phyloP scores from a whole-genome alignment of 495 filamentous ascomycete species.

The Articulospora tetracladia region DNA sequence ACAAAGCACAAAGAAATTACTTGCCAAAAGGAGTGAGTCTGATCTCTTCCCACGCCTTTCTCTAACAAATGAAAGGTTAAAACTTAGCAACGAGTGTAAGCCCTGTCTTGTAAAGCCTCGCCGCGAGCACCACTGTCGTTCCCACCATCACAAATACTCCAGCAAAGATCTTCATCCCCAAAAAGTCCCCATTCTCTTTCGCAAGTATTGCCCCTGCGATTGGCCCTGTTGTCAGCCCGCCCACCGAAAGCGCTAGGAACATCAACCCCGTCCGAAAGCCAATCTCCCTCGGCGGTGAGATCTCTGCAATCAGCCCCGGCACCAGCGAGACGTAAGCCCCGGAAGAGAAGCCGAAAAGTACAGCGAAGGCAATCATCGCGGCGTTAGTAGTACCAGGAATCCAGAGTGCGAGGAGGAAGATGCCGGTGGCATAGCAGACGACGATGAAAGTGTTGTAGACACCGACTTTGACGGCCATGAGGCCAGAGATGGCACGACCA shows the following conservation, averaged over 20 bases:
- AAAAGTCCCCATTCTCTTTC: constrained; percentile 25
- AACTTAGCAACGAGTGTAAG: too few species aligned
- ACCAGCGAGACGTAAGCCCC: constrained; percentile 63
- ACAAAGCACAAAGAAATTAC: too few species aligned
- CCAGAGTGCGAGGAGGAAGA: constrained; percentile 64
- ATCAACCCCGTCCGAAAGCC: constrained; percentile 62
- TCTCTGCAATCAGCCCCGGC: constrained; percentile 54
- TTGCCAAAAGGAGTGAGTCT: too few species aligned
- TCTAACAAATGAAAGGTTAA: too few species aligned
- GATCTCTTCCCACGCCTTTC: too few species aligned
- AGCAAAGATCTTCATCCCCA: constrained; percentile 8
- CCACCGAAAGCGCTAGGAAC: constrained; percentile 60
- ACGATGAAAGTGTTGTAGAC: constrained; percentile 66
- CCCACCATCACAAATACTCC: constrained; percentile 10
- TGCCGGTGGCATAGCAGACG: constrained; percentile 48
- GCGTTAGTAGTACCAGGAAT: constrained; percentile 53
- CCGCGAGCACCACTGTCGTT: constrained; percentile 14
- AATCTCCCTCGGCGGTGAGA: constrained; percentile 66
- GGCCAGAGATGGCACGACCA: constrained; percentile 58
- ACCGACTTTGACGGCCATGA: constrained; percentile 64
- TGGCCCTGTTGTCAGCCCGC: constrained; percentile 60
- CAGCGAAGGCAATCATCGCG: constrained; percentile 57
- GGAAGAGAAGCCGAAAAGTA: constrained; percentile 64
- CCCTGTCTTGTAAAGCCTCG: too few species aligned
- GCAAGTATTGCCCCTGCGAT: constrained; percentile 65